A percentile compares a stretch with the other conserved stretches of the same genome.
Conservation (phyloP, 2,329 filamentous ascomycete genomes). For the Coniochaeta prunicola region DNA sequence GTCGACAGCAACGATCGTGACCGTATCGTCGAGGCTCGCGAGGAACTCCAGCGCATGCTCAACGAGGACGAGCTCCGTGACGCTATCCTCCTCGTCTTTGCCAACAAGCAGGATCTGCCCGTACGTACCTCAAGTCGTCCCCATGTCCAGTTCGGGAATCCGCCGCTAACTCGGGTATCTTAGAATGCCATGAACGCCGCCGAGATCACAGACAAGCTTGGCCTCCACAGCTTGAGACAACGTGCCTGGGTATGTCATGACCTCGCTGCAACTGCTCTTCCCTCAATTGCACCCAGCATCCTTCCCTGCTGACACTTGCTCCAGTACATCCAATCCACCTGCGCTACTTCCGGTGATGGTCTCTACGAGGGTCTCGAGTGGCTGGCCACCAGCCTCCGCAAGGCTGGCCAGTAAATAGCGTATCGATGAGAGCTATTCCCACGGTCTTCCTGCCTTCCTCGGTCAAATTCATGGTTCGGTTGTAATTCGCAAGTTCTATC, state of each 20-base stretch:
- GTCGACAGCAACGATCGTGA: slow-evolving; percentile 98
- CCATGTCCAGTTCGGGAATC: too few relatives aligned
- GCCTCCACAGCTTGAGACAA: slow-evolving; percentile 97
- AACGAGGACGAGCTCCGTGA: slow-evolving; percentile 99
- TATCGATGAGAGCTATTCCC: slow-evolving; percentile 21
- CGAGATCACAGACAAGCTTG: slow-evolving; percentile 99
- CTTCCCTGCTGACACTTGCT: neutral
- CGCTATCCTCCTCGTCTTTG: slow-evolving; percentile 92
- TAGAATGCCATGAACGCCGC: slow-evolving; percentile 99
- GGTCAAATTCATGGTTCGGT: slow-evolving; percentile 40
- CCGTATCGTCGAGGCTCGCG: slow-evolving; percentile 92
- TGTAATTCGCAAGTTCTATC: slow-evolving; percentile 50
- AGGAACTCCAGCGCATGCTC: slow-evolving; percentile 96
- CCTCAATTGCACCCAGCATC: too few relatives aligned
- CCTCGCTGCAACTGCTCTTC: too few relatives aligned
- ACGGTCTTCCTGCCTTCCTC: slow-evolving; percentile 25
- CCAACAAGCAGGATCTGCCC: slow-evolving; percentile 99
- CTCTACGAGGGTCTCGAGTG: slow-evolving; percentile 98
- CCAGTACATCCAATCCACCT: slow-evolving; percentile 98
- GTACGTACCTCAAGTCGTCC: slow-evolving; percentile 60
- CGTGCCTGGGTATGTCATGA: slow-evolving; percentile 81
- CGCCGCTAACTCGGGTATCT: slow-evolving; percentile 18
- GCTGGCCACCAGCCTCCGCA: slow-evolving; percentile 77
- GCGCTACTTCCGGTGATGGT: slow-evolving; percentile 97
- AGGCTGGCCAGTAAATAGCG: slow-evolving; percentile 56